Conservation (phyloP, 2,329 filamentous ascomycete species). For the Aspergillus fijiensis region DNA sequence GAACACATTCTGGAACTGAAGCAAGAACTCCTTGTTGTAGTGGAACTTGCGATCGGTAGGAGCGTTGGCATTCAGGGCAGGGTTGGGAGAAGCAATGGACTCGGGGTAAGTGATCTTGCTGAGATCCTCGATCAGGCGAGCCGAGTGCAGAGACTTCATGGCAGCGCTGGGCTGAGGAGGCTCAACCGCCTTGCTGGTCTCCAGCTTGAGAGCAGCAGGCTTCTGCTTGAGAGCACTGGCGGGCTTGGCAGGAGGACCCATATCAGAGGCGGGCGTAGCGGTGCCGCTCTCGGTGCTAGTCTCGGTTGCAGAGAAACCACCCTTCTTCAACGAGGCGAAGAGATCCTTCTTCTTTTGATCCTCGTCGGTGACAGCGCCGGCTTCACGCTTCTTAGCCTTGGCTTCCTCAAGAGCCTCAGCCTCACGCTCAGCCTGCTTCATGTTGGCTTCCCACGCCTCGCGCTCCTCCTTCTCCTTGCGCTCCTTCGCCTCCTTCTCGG, state of each 20-base stretch:
- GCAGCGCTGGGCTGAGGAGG: conserved; percentile 90
- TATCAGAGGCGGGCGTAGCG: conserved; percentile 49
- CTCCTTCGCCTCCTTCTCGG: conserved; percentile 61
- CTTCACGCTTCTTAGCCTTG: conserved; percentile 42
- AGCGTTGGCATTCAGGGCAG: conserved; percentile 74
- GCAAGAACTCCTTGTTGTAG: conserved; percentile 91
- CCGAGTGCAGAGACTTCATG: conserved; percentile 87
- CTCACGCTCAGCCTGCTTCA: conserved; percentile 51
- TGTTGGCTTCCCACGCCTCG: conserved; percentile 46
- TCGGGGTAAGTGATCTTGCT: conserved; percentile 77
- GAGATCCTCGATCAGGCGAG: conserved; percentile 80
- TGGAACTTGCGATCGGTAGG: conserved; percentile 80
- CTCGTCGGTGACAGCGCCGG: conserved; percentile 26
- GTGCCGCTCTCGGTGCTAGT: conserved; percentile 46
- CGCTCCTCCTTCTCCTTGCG: conserved; percentile 49
- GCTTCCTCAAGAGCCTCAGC: conserved; percentile 50
- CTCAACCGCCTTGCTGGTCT: conserved; percentile 83
- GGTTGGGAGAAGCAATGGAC: conserved; percentile 85
- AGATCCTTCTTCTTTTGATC: conserved; percentile 40
- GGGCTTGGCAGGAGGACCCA: conserved; percentile 54
- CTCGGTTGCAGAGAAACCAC: conserved; percentile 37
- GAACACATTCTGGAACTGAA: conserved; percentile 95
- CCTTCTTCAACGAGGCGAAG: conserved; percentile 47
- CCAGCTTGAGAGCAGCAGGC: conserved; percentile 83
- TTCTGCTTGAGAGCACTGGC: conserved; percentile 68